A percentile compares a stretch with the other conserved stretches of the same genome.
phyloP scores from a whole-genome alignment of 2,329 filamentous ascomycete species.

The Capronia epimyces region DNA sequence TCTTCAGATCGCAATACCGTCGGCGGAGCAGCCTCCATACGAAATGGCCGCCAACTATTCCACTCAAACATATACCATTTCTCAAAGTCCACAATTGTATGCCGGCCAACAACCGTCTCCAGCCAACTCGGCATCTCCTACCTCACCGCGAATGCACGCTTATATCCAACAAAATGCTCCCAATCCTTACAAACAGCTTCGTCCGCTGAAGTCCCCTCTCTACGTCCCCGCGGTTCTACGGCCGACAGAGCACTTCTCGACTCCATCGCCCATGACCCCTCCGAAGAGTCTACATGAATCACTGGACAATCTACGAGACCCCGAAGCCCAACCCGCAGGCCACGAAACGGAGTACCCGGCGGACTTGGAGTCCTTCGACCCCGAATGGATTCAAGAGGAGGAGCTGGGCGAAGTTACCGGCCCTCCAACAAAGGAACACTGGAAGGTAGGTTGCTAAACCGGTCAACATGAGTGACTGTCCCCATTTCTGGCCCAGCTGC shows the following conservation, averaged over 20 bases:
- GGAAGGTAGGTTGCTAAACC: constrained; percentile 51
- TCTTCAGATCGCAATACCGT: neutral
- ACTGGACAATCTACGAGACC: constrained; percentile 44
- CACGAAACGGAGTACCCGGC: constrained; percentile 12
- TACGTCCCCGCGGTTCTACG: constrained; percentile 60
- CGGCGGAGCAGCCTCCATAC: neutral
- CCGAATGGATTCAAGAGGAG: constrained; percentile 31
- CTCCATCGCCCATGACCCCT: constrained; percentile 43
- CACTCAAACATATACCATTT: constrained; percentile 27
- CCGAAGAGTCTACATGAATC: constrained; percentile 53
- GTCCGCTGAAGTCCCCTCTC: constrained; percentile 55
- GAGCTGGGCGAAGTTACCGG: constrained; percentile 54
- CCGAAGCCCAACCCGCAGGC: constrained; percentile 31
- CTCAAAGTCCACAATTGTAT: constrained; percentile 29
- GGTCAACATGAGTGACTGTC: neutral
- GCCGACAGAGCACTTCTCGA: constrained; percentile 52
- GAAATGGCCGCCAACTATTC: constrained; percentile 27
- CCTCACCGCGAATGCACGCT: constrained; percentile 45
- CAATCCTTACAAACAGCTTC: constrained; percentile 51
- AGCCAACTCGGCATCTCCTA: constrained; percentile 47
- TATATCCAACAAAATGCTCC: constrained; percentile 31
- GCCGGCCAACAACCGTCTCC: constrained; percentile 37
- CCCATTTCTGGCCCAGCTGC: neutral
- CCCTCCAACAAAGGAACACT: constrained; percentile 57
- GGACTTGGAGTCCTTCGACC: constrained; percentile 19